Evolutionary conservation across 208 protist genomes (phyloP), one percentile per base, ranked within the genome.

Genomic region (Wallacemonas collosoma): DNA sequence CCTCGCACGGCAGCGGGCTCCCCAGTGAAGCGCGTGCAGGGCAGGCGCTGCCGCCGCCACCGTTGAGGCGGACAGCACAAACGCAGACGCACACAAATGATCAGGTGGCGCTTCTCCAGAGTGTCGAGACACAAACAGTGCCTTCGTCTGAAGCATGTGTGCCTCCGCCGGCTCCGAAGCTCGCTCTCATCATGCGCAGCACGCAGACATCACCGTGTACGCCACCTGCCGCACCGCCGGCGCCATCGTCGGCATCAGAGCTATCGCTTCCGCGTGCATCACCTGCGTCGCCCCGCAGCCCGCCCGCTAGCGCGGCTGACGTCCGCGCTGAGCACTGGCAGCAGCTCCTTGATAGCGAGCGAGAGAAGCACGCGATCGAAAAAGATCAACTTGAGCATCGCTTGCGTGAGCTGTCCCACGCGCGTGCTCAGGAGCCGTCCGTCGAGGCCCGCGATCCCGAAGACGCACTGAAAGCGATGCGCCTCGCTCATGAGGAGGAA

Each of bases 301-400:
- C 47, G 11, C 3, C 39, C 47, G 38, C n/a, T 41, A 67, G 58
- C 64, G 79, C 68, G 45, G 77, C 81, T 2, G 60, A 43, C 17
- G 79, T 82, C 53, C 77, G 72, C 43, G 61, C 77, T 26, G 68
- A 39, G 6, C 67, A 86, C 64, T 86, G 81, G 81, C 67, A 57
- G 12, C 54, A 56, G 3, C 38, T 86, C 15, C 68, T 86, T 1
- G 81, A 82, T 14, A 71, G 73, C 26, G 77, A 79, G 60, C 76
- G 81, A 1, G 64, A 73, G 50, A 77, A 76, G 39, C 81, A 78
- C 50, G 57, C 64, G 15, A 71, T 82, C 54, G 71, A 82, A 51
- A 26, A 74, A 11, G 74, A 75, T 9, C 77, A 81, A 57, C 80
- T 85, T 15, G 44, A 69, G 8, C 76, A 77, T 55, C 77, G 41